Conservation (phyloP, 306 rosid genomes). For the Cucurbita ficifolia region DNA sequence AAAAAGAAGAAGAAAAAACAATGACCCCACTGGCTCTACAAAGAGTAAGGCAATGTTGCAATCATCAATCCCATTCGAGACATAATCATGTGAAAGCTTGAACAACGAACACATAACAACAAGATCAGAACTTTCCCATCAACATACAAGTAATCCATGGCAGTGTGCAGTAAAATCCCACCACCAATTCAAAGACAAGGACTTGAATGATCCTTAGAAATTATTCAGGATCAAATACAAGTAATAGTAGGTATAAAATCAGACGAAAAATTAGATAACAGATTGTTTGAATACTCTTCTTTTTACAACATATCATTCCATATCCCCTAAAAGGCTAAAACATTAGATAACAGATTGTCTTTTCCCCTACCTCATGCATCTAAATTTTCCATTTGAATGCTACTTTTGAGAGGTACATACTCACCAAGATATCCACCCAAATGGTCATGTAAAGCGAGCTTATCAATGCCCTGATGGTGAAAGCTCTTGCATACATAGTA, state of each 20-base stretch:
- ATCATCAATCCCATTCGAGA: background rate
- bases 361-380: constrained; percentile 31
- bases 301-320: background rate
- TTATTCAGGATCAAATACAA: background rate
- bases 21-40: background rate
- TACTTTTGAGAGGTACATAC: constrained; percentile 91
- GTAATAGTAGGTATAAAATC: background rate
- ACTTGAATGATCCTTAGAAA: background rate
- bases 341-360: constrained; percentile 21
- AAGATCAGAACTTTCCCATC: background rate
- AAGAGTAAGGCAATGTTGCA: background rate
- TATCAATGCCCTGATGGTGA: constrained; percentile 88
- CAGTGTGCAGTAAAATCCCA: background rate
- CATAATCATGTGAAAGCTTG: background rate
- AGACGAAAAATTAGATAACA: background rate
- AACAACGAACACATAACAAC: background rate
- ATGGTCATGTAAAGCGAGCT: constrained; percentile 72
- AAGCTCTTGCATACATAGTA: constrained; percentile 88
- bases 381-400: constrained; percentile 81
- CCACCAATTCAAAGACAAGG: background rate
- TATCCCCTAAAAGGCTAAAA: constrained; percentile 12
- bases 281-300: background rate
- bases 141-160: background rate
- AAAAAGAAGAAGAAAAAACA: background rate
- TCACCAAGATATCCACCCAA: constrained; percentile 97